Base-by-base conservation (phyloP, 208 protist genomes). In the Acanthamoeba castellanii region DNA sequence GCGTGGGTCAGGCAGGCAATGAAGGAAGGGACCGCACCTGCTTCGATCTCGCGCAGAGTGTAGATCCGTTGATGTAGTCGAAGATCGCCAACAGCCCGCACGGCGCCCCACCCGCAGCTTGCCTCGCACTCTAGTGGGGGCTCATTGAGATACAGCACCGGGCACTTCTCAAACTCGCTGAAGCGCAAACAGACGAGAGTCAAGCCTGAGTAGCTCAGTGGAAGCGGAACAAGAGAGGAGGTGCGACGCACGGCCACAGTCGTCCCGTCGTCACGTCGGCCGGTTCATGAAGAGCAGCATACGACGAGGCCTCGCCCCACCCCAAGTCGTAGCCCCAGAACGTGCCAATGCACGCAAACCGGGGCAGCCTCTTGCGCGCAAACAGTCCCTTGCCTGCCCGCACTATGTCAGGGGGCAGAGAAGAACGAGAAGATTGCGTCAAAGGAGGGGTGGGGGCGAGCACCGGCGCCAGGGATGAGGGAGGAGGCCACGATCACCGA, bases 91-190 rank as follows among this genome's bases (percentile, higher is more conserved):
- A 4, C 32, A 7, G 37, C 50, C 3, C 27, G 72, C 30, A 81
- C 72, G 11, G 72, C 25, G 18, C 72, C 72, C 72, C 72, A 81
- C 13, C 72, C 72, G 30, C 72, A 81, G 34, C 72, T 81, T 20
- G 72, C 72, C 22, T 81, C 72, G 37, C 72, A 81, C 37, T 81
- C 72, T 11, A 81, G 37, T n/a, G 72, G 72, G 5, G 72, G 72
- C 20, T 81, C 72, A n/a, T 81, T 81, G 72, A 81, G n/a, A 20
- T 81, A 47, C 34, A 81, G 72, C 42, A 81, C 72, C 20, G 72
- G 72, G 14, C 37, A 81, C 72, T 50, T 81, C 20, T 42, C 72
- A 81, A 81, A 81, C 72, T 81, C 72, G 1, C 72, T 81, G 72
- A 6, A 20, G n/a, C 16, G 59, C 27, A 30, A 76, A 70, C n/a